Evolutionary conservation across 2,329 filamentous ascomycete genomes (phyloP).

Genomic region (Thermomyces lanuginosus): DNA sequence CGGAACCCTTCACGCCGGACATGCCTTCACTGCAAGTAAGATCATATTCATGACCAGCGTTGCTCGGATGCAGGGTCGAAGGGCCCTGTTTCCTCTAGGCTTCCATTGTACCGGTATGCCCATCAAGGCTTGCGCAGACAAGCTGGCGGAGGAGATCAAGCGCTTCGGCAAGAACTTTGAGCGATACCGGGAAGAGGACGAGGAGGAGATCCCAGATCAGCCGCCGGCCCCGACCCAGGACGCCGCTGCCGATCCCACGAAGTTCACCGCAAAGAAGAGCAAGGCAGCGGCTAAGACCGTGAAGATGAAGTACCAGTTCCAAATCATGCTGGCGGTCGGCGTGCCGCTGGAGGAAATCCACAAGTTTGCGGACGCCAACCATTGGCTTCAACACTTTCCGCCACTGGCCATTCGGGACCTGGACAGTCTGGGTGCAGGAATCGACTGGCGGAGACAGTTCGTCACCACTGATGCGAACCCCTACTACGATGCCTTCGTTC

Average conservation of each 20-base stretch:
- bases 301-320: constrained; percentile 90
- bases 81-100: constrained; percentile 73
- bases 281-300: constrained; percentile 81
- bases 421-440: constrained; percentile 64
- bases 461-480: constrained; percentile 94
- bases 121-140: constrained; percentile 94
- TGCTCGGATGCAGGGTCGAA: constrained; percentile 78
- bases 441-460: constrained; percentile 86
- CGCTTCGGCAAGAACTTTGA: constrained; percentile 80
- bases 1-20: constrained; percentile 74
- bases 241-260: constrained; percentile 66
- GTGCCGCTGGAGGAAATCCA: constrained; percentile 81
- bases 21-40: constrained; percentile 83
- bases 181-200: constrained; percentile 50
- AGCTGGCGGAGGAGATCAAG: constrained; percentile 76
- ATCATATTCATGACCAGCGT: constrained; percentile 83
- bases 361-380: constrained; percentile 73
- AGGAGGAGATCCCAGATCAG: constrained; percentile 36
- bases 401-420: constrained; percentile 62
- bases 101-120: constrained; percentile 97
- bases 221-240: constrained; percentile 47
- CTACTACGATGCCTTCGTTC: constrained; percentile 87
- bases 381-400: constrained; percentile 89
- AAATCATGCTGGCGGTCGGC: constrained; percentile 84
- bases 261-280: constrained; percentile 83